Conservation (phyloP, 1,284 basidiomycete genomes). For the Melampsora americana region DNA sequence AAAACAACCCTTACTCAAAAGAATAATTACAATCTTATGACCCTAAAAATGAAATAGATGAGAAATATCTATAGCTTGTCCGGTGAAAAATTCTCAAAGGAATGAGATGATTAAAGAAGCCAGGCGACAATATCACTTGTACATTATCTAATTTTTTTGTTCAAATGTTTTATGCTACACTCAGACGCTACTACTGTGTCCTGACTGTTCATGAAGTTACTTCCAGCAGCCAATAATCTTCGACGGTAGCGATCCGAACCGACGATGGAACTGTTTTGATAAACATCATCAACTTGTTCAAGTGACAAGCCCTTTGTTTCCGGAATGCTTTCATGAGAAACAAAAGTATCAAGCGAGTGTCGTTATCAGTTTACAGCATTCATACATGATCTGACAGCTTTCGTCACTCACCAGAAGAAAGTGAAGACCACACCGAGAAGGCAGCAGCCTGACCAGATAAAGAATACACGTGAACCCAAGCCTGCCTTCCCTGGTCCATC, state of each 20-base stretch:
- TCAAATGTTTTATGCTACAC: too few species aligned
- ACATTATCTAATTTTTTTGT: too few species aligned
- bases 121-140: too few species aligned
- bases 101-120: too few species aligned
- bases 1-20: too few species aligned
- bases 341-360: too few species aligned
- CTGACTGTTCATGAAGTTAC: neutral
- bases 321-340: conserved; percentile 5
- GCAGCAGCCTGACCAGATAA: neutral
- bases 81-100: too few species aligned
- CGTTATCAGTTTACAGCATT: too few species aligned
- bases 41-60: too few species aligned
- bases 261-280: conserved; percentile 56
- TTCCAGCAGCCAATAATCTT: conserved; percentile 8
- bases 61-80: too few species aligned
- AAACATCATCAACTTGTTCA: conserved; percentile 69
- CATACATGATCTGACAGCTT: neutral
- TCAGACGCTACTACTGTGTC: too few species aligned
- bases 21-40: too few species aligned
- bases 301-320: conserved; percentile 55
- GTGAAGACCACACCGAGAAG: neutral
- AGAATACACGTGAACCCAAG: neutral
- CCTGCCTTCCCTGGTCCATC: neutral
- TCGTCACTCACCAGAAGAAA: neutral
- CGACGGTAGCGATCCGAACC: conserved; percentile 44